These are phyloP conservation scores for Saccharomycopsis olivae DNA, from an alignment of 805 yeast genomes.

Conservation along the genomic window DNA sequence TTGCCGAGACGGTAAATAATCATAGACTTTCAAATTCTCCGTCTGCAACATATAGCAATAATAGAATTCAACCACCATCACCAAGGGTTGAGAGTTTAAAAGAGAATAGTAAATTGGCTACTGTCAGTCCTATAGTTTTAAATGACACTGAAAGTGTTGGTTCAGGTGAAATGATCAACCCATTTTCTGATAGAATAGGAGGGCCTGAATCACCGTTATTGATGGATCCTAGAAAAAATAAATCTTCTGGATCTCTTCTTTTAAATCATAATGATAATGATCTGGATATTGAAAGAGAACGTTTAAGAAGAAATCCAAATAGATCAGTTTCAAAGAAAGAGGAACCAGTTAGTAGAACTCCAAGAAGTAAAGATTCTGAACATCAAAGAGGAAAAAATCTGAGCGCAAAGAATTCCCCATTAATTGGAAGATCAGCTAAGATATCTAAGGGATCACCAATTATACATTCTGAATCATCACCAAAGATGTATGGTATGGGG, in stretches of 20 bases:
- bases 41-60: slow-evolving; percentile 14
- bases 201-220: not conserved
- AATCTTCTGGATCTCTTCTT: slow-evolving; percentile 5
- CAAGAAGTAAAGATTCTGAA: not conserved
- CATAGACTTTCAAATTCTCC: slow-evolving; percentile 11
- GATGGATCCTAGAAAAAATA: slow-evolving; percentile 5
- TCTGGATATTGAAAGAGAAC: slow-evolving; percentile 2
- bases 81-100: slow-evolving; percentile 11
- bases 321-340: slow-evolving; percentile 2
- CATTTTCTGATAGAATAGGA: slow-evolving; percentile 6
- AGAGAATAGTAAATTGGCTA: not conserved
- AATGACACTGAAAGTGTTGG: not conserved
- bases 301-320: slow-evolving; percentile 6
- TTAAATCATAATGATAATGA: not conserved
- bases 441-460: slow-evolving; percentile 2
- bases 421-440: not conserved
- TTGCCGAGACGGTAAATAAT: not conserved
- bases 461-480: slow-evolving; percentile 6
- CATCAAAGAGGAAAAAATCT: not conserved
- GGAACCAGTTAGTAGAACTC: not conserved
- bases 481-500: slow-evolving; percentile 15
- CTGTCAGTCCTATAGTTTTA: slow-evolving; percentile 13
- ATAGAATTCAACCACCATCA: slow-evolving; percentile 16
- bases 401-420: slow-evolving; percentile 5
- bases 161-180: slow-evolving; percentile 4